Evolutionary conservation across 2,329 filamentous ascomycete species (phyloP).

Genomic region (Blumeria graminis): DNA sequence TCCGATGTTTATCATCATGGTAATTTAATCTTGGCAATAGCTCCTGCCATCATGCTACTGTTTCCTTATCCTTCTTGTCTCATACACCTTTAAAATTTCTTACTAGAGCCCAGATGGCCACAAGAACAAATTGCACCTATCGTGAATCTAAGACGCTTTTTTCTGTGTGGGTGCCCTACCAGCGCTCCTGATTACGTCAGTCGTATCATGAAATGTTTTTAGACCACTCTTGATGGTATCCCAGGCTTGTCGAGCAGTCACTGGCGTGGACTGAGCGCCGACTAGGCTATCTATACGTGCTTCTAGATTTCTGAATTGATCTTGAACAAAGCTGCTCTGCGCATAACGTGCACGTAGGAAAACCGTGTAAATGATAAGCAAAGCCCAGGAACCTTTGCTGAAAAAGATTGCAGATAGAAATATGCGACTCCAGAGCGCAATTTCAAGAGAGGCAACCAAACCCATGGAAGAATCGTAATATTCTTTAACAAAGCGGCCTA

Average conservation of each 20-base stretch:
- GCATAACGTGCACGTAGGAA: constrained; percentile 80
- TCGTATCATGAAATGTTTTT: constrained; percentile 45
- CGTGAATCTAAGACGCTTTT: no score
- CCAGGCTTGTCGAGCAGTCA: constrained; percentile 58
- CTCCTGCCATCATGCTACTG: no score
- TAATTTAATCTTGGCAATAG: no score
- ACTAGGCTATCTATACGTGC: constrained; percentile 59
- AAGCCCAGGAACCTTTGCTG: constrained; percentile 73
- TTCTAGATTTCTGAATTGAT: constrained; percentile 46
- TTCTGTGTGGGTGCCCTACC: no score
- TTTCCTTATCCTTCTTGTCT: no score
- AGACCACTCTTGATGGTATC: constrained; percentile 48
- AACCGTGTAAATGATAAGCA: constrained; percentile 62
- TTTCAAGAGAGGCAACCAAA: constrained; percentile 70
- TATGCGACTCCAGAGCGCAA: constrained; percentile 65
- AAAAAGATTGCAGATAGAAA: constrained; percentile 64
- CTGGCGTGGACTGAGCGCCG: constrained; percentile 68
- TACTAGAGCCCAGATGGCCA: no score
- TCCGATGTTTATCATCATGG: no score
- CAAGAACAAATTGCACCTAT: no score
- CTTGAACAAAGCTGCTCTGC: constrained; percentile 85
- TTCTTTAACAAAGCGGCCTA: constrained; percentile 85
- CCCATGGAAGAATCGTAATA: constrained; percentile 97
- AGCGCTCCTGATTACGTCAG: no score
- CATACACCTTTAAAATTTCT: no score